Conservation (phyloP, 2,329 filamentous ascomycete species). For the Rhytidhysteron rufulum region DNA sequence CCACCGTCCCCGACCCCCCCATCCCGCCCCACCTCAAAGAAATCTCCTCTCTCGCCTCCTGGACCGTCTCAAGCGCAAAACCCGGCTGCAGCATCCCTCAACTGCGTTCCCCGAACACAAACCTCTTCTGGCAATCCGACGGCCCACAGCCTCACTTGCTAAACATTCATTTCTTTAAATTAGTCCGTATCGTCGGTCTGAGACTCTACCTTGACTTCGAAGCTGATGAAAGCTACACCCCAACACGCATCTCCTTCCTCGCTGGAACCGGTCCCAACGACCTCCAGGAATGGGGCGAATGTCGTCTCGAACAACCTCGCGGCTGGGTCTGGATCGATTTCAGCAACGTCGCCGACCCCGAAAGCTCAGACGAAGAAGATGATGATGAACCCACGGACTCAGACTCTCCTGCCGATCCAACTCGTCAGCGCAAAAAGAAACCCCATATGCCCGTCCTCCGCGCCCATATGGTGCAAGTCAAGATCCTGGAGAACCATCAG, state of each 20-base stretch:
- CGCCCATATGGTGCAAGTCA: slow-evolving; percentile 85
- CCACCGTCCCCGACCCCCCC: slow-evolving; percentile 18
- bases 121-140: slow-evolving; percentile 80
- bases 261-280: slow-evolving; percentile 91
- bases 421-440: slow-evolving; percentile 43
- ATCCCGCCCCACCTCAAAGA: slow-evolving; percentile 62
- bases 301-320: slow-evolving; percentile 72
- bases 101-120: slow-evolving; percentile 68
- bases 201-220: slow-evolving; percentile 88
- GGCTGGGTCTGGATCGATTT: slow-evolving; percentile 90
- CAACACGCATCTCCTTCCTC: slow-evolving; percentile 83
- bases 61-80: slow-evolving; percentile 78
- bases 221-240: slow-evolving; percentile 93
- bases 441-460: slow-evolving; percentile 70
- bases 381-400: slow-evolving; percentile 23
- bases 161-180: slow-evolving; percentile 81
- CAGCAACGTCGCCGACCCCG: slow-evolving; percentile 52
- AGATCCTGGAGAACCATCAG: slow-evolving; percentile 93
- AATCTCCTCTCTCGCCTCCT: slow-evolving; percentile 78
- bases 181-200: slow-evolving; percentile 72
- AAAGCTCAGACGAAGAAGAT: background rate
- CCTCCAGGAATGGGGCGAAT: slow-evolving; percentile 78
- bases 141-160: slow-evolving; percentile 79
- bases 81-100: slow-evolving; percentile 75
- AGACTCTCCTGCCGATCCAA: slow-evolving; percentile 22